Evolutionary conservation across 208 protist genomes (phyloP).

Genomic region (Tritrichomonas musculus): DNA sequence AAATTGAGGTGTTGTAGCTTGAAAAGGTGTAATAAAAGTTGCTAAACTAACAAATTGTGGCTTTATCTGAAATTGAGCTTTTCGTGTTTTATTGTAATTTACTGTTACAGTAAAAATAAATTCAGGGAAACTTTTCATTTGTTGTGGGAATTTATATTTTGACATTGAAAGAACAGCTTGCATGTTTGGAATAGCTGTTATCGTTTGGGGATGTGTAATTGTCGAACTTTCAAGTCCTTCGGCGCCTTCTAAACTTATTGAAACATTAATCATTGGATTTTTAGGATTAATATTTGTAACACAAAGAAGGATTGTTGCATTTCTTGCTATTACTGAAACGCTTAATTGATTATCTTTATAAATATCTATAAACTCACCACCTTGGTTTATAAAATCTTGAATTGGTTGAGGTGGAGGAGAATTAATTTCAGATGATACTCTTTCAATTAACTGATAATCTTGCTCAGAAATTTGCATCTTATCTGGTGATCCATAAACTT

Average conservation of each 20-base stretch:
- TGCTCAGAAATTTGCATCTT: too few species aligned
- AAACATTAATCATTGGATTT: background rate
- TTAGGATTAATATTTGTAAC: background rate
- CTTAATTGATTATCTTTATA: background rate
- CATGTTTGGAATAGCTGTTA: background rate
- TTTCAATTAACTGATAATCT: too few species aligned
- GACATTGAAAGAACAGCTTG: background rate
- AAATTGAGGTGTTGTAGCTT: background rate
- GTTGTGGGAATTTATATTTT: background rate
- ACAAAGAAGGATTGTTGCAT: background rate
- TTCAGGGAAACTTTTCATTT: conserved; percentile 6
- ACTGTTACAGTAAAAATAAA: background rate
- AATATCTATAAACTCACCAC: background rate
- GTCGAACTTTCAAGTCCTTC: background rate
- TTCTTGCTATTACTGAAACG: background rate
- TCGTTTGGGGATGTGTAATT: background rate
- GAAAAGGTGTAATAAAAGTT: background rate
- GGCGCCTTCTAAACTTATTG: background rate
- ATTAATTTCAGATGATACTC: too few species aligned
- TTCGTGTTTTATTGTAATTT: background rate
- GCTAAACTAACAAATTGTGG: background rate
- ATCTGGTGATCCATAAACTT: too few species aligned
- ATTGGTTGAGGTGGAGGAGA: background rate
- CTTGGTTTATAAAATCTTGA: background rate
- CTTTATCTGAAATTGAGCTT: too few species aligned